Base-by-base conservation (phyloP, 2,329 filamentous ascomycete species). In the Cladosporium halotolerans region DNA sequence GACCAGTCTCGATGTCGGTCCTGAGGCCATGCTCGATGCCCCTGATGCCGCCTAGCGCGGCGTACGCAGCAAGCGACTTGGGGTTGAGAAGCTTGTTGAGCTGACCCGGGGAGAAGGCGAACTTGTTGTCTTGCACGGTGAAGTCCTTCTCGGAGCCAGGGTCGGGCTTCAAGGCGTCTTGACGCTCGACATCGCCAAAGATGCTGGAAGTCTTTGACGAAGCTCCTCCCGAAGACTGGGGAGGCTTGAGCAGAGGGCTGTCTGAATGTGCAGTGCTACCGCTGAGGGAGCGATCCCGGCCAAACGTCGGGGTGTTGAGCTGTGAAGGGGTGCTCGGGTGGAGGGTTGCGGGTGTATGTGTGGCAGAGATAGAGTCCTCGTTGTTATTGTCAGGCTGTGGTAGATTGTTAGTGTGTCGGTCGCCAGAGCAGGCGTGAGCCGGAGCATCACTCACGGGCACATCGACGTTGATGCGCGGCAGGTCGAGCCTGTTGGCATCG, bases 71-170 rank as follows among this genome's bases (percentile, higher is more conserved):
- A 55, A 88, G 73, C 60, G 79, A 90, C 71, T 93, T 93, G 0
- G 88, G 88, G 58, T 91, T 91, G 48, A 90, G 75, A 7, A 93
- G 73, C 70, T 92, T 92, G 57, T 84, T 85, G 57, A 96, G 76
- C 64, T 95, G 85, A 9, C 91, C 90, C 8, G 84, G 84, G 1
- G 84, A 82, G 66, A 89, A 96, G 14, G 89, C 90, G 64, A 96
- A 96, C 0, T 85, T 85, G 67, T 93, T 95, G 66, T 89, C 77
- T 4, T 85, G 78, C 7, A 92, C 79, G 39, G 81, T 62, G 62
- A 95, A 96, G 58, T 92, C 88, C n/a, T 73, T 76, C 66, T 91
- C 86, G 47, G 84, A 86, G 5, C 84, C 85, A 1, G 83, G 85
- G 65, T 95, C 89, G 0, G 89, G 87, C 47, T 78, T 82, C 57